Percentiles rank a stretch among this genome's conserved stretches.
These are phyloP conservation scores for Aspergillus sp. DNA, from an alignment of 2,329 filamentous ascomycete species.

Conservation along the genomic window DNA sequence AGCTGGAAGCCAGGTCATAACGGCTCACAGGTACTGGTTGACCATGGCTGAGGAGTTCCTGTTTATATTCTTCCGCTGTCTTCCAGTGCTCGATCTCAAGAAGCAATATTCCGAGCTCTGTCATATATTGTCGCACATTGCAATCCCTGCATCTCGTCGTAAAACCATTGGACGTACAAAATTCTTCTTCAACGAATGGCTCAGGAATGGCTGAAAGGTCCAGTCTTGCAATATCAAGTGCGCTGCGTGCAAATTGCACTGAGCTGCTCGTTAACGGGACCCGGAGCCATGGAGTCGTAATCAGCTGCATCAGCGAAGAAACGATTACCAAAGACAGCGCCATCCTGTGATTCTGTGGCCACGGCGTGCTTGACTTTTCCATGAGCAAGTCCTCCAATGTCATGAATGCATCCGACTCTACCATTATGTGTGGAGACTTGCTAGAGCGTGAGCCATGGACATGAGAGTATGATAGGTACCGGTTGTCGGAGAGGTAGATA, in stretches of 20 bases:
- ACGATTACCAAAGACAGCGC: neutral
- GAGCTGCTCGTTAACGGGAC: neutral
- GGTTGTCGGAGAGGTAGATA: neutral
- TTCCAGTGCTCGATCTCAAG: neutral
- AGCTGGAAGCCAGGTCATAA: neutral
- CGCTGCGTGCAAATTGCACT: neutral
- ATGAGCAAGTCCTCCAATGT: neutral
- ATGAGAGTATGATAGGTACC: neutral
- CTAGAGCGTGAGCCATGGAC: neutral
- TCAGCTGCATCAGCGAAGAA: neutral
- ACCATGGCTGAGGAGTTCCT: neutral
- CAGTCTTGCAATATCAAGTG: neutral
- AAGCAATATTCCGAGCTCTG: constrained; percentile 3
- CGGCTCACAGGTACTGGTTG: neutral
- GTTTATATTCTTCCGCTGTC: neutral
- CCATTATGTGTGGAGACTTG: neutral
- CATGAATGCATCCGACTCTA: neutral
- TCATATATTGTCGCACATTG: neutral
- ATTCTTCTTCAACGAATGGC: neutral
- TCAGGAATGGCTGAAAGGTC: neutral
- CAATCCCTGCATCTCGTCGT: neutral
- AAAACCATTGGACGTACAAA: neutral
- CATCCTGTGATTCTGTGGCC: neutral
- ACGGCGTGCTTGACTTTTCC: neutral
- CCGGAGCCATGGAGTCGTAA: neutral